Evolutionary conservation across 106 monocot species (phyloP).

Genomic region (Triglochin maritima): DNA sequence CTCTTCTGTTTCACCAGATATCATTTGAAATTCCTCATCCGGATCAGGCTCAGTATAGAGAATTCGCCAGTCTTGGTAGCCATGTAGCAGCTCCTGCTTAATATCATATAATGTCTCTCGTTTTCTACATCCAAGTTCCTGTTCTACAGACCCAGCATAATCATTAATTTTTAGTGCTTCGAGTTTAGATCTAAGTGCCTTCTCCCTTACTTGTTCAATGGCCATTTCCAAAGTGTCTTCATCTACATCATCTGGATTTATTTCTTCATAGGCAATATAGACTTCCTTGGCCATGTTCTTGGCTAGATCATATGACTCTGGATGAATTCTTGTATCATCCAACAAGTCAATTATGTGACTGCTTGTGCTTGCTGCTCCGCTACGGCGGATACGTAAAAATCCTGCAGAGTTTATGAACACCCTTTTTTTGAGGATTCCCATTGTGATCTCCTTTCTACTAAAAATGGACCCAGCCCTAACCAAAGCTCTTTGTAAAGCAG

Average conservation of each 20-base stretch:
- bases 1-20: constrained; percentile 96
- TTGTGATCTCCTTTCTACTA: constrained; percentile 68
- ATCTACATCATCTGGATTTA: constrained; percentile 59
- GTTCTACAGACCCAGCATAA: constrained; percentile 38
- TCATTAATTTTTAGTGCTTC: constrained; percentile 48
- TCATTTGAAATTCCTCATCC: constrained; percentile 78
- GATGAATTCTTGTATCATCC: constrained; percentile 98
- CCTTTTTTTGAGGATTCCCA: constrained; percentile 70
- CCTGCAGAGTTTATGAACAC: constrained; percentile 80
- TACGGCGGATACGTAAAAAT: constrained; percentile 74
- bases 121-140: constrained; percentile 27
- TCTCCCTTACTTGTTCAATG: constrained; percentile 77
- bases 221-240: constrained; percentile 85
- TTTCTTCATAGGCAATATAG: constrained; percentile 28
- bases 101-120: constrained; percentile 70
- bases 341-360: constrained; percentile 70
- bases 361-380: constrained; percentile 57
- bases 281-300: constrained; percentile 76
- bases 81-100: constrained; percentile 72
- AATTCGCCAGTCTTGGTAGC: constrained; percentile 69
- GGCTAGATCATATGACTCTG: constrained; percentile 89
- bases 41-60: constrained; percentile 53
- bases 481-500: constrained; percentile 73
- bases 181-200: constrained; percentile 28
- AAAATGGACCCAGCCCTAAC: constrained; percentile 63